Base-by-base conservation (phyloP, 2,329 filamentous ascomycete species). In the Alternaria incomplexa region DNA sequence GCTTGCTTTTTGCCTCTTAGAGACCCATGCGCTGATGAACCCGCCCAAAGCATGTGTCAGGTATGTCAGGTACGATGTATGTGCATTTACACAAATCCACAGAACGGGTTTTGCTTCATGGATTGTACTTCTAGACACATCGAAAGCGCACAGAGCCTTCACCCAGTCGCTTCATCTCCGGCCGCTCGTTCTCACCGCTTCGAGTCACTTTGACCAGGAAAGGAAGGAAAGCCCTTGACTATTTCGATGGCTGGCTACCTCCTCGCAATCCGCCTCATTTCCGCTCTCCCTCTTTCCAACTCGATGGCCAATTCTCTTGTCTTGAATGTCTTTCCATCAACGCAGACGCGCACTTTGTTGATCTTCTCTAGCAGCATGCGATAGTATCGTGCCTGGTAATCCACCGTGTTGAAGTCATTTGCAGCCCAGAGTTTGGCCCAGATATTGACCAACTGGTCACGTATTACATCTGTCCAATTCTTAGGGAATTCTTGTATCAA, bases 371-470 rank as follows among this genome's bases (percentile, higher is more conserved):
- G 62, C 44, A 79, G 50, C 1, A 64, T 53, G 17, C 67, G 67
- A 43, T 78, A 77, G 15, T 72, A 60, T 7, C 58, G 55, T 15
- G 72, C 72, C 51, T 52, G 50, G n/a, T 53, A 30, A 6, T 62
- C 59, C 8, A 50, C 40, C 20, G 55, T 51, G 13, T 73, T 74
- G 48, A 65, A 70, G 13, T 72, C 70, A n/a, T 73, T 71, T 5
- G 67, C 72, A 25, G 66, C 58, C 77, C 77, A 79, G 3, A 79
- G 73, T 47, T 68, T 73, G 30, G 73, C 70, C 77, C 77, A 79
- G 23, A 79, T 72, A 43, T 74, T 68, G 3, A 77, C 61, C 6
- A 79, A 66, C 43, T 77, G 56, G 17, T 62, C 40, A 3, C 59
- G 43, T 8, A 53, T 44, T 13, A 47, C n/a, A 11, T 59, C 50